Conservation (phyloP, 2,329 filamentous ascomycete species). For the Aspergillus sp. region DNA sequence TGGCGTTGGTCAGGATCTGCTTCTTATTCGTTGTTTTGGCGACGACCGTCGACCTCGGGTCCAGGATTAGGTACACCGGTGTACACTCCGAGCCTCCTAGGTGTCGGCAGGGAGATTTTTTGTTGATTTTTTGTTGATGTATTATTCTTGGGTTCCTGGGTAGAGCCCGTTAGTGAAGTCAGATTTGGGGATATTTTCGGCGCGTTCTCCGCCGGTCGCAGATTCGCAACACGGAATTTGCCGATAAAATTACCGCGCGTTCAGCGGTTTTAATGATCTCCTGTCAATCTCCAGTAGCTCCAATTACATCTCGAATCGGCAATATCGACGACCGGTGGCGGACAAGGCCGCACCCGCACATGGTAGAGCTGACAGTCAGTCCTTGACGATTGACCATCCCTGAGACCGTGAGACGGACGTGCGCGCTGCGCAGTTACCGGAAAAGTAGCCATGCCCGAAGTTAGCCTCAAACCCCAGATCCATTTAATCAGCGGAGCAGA, state of each 20-base stretch:
- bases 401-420: no score
- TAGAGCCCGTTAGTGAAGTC: not conserved
- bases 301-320: slow-evolving; percentile 3
- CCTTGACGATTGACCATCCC: not conserved
- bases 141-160: no score
- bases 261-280: not conserved
- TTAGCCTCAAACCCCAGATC: not conserved
- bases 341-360: not conserved
- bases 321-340: slow-evolving; percentile 2
- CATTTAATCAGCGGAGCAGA: not conserved
- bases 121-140: no score
- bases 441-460: not conserved
- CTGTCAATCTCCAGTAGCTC: not conserved
- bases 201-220: not conserved
- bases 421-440: not conserved
- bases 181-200: not conserved
- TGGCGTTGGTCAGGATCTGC: not conserved
- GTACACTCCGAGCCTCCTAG: no score
- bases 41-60: not conserved
- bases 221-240: not conserved
- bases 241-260: not conserved
- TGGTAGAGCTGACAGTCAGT: not conserved
- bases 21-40: not conserved
- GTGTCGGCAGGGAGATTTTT: no score
- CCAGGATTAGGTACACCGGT: no score